Conservation (phyloP, 2,329 filamentous ascomycete genomes). For the Diaporthe citri region DNA sequence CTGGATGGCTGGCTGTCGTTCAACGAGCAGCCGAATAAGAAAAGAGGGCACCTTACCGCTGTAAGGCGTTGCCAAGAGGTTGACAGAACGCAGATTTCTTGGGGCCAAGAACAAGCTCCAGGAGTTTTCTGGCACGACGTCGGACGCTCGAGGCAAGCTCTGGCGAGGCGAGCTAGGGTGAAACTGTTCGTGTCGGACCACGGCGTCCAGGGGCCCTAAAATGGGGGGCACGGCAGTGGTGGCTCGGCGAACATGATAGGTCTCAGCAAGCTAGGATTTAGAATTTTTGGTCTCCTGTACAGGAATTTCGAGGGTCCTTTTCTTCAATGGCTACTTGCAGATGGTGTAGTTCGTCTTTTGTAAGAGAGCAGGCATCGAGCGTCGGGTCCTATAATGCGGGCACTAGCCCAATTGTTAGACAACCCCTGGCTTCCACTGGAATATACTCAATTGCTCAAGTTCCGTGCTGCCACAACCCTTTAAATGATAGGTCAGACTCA, state of each 20-base stretch:
- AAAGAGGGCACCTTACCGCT: constrained; percentile 16
- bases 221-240: not conserved
- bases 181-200: constrained; percentile 27
- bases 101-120: constrained; percentile 6
- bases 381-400: too few relatives aligned
- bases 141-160: constrained; percentile 8
- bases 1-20: not conserved
- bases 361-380: too few relatives aligned
- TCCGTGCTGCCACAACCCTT: too few relatives aligned
- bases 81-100: not conserved
- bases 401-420: too few relatives aligned
- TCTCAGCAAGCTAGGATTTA: not conserved
- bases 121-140: not conserved
- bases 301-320: not conserved
- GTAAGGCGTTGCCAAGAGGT: constrained; percentile 3
- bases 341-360: not conserved
- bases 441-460: too few relatives aligned
- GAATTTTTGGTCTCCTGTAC: not conserved
- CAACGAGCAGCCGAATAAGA: constrained; percentile 3
- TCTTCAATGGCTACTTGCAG: not conserved
- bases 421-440: too few relatives aligned
- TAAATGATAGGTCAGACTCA: too few relatives aligned
- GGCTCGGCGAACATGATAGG: not conserved
- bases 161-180: constrained; percentile 14
- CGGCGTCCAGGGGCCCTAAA: constrained; percentile 13